Evolutionary conservation across 345 rosid species (phyloP).

Genomic region (Lagerstroemia speciosa): DNA sequence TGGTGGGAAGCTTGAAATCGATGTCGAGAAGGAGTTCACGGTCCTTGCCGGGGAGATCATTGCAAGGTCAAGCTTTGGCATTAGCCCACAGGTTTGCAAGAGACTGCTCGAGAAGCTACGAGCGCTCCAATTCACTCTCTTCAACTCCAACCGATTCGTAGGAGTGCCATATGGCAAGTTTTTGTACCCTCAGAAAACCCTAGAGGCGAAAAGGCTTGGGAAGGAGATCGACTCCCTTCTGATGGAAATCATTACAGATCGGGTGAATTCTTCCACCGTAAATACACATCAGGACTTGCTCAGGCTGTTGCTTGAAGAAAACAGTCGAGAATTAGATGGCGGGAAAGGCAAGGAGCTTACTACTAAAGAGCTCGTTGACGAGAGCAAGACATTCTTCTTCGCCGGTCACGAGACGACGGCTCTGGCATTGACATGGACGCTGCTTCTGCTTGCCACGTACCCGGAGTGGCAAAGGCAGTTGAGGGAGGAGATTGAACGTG

Average conservation of each 20-base stretch:
- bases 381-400: slow-evolving; percentile 92
- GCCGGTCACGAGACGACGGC: slow-evolving; percentile 94
- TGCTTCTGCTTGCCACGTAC: slow-evolving; percentile 63
- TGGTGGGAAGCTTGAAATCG: slow-evolving; percentile 42
- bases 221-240: slow-evolving; percentile 61
- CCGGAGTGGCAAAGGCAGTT: slow-evolving; percentile 69
- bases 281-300: slow-evolving; percentile 37
- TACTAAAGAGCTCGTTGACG: slow-evolving; percentile 60
- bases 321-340: slow-evolving; percentile 27
- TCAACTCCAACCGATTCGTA: slow-evolving; percentile 64
- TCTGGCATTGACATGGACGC: slow-evolving; percentile 72
- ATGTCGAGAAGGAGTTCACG: slow-evolving; percentile 64
- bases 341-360: slow-evolving; percentile 31
- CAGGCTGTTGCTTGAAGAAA: slow-evolving; percentile 40
- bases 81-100: slow-evolving; percentile 43
- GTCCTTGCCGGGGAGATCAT: slow-evolving; percentile 75
- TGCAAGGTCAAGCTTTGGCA: slow-evolving; percentile 79
- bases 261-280: slow-evolving; percentile 19
- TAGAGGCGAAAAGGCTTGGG: slow-evolving; percentile 50
- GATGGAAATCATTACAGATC: slow-evolving; percentile 38
- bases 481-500: slow-evolving; percentile 65
- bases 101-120: slow-evolving; percentile 54
- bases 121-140: slow-evolving; percentile 58
- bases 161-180: slow-evolving; percentile 69
- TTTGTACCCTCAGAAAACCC: slow-evolving; percentile 41